Base-by-base conservation (phyloP, 2,329 filamentous ascomycete genomes). In the Apiospora arundinis region DNA sequence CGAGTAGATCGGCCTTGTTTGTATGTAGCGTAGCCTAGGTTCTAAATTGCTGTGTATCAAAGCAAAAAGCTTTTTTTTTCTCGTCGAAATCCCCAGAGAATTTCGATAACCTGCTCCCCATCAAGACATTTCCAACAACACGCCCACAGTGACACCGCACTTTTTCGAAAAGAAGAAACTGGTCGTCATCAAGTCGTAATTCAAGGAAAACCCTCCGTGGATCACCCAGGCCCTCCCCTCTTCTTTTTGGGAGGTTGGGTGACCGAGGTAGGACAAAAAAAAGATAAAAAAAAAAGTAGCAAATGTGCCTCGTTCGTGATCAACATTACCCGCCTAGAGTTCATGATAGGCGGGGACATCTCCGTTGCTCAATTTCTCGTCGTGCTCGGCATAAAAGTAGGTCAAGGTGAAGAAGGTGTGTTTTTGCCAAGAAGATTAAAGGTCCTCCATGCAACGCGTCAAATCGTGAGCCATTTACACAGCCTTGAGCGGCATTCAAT, bases 401-500 rank as follows among this genome's bases (percentile, higher is more conserved):
- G 68, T 65, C 16, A 49, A 56, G 46, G 69, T 67, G 44, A 74
- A 69, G 70, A 72, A 72, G 65, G 73, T 69, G 70, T 72, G 73
- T 72, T 74, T 70, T 74, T 72, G 73, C 68, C 60, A 48, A 74
- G 74, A 76, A 74, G 77, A 79, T 80, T 79, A 79, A 76, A 74
- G 49, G 71, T 77, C 77, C 77, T 76, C 76, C 78, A 77, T 77
- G 78, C 74, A 74, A 77, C 74, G 78, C 77, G 73, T 80, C 76
- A 77, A 77, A 74, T 80, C 78, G 75, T 80, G 74, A 80, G 75
- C 74, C 78, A 77, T 79, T 78, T 80, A 80, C 76, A 78, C 76
- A 76, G 77, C 76, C 75, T 74, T 74, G 70, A 76, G 72, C 72
- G 77, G 76, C 77, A 75, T 77, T 78, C 78, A 80, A 80, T 78